Percentiles rank a stretch among this genome's conserved stretches.
Conservation (phyloP, 768 basidiomycete species). For the Sarcodon sp. region DNA sequence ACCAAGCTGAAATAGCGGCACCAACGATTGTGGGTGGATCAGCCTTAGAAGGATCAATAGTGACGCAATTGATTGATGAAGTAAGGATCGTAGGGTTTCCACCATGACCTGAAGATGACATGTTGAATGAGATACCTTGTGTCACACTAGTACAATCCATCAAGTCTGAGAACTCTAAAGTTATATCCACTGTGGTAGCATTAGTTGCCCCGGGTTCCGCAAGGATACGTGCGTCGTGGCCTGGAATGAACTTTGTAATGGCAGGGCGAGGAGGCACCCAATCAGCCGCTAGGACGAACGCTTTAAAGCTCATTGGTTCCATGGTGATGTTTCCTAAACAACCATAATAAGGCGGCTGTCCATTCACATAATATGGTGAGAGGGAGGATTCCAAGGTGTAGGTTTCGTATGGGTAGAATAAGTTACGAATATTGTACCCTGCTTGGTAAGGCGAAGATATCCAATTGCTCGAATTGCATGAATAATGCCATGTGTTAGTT, state of each 20-base stretch:
- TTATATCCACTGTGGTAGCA: constrained; percentile 45
- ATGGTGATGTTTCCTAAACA: constrained; percentile 58
- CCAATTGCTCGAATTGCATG: constrained; percentile 48
- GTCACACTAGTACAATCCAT: constrained; percentile 73
- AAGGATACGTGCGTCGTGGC: constrained; percentile 70
- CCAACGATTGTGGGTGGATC: constrained; percentile 38
- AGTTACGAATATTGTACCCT: constrained; percentile 51
- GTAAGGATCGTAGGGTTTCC: constrained; percentile 38
- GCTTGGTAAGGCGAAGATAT: constrained; percentile 69
- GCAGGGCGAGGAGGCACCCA: constrained; percentile 67
- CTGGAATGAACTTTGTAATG: constrained; percentile 71
- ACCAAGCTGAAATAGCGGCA: constrained; percentile 45
- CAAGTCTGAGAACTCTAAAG: constrained; percentile 62
- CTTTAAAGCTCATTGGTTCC: constrained; percentile 72
- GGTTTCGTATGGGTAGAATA: constrained; percentile 77
- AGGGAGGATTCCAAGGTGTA: constrained; percentile 57
- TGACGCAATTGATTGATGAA: constrained; percentile 29
- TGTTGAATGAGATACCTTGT: constrained; percentile 45
- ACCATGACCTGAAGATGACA: constrained; percentile 57
- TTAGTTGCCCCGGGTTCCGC: constrained; percentile 34
- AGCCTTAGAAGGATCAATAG: constrained; percentile 27
- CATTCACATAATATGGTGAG: constrained; percentile 47
- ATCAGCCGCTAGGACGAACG: constrained; percentile 50
- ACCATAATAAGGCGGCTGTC: constrained; percentile 53
- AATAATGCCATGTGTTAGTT: constrained; percentile 48